phyloP scores from a whole-genome alignment of 495 filamentous ascomycete genomes.

The Geoglossum glabrum region DNA sequence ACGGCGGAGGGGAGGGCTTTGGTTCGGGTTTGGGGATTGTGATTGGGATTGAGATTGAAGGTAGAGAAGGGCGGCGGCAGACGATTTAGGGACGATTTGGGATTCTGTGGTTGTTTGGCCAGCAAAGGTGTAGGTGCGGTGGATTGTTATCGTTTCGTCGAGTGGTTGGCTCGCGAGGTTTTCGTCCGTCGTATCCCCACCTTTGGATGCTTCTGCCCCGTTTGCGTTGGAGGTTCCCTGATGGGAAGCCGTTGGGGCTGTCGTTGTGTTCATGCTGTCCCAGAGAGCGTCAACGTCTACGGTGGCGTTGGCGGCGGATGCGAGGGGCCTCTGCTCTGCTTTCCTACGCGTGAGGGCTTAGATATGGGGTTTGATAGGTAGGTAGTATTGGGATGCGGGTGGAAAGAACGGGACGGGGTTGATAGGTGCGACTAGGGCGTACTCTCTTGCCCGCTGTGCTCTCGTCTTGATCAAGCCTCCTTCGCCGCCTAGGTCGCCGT shows the following conservation, averaged over 20 bases:
- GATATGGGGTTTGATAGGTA: not conserved
- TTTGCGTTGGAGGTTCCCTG: not conserved
- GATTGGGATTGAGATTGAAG: conserved; percentile 35
- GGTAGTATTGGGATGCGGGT: not conserved
- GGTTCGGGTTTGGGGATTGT: no score
- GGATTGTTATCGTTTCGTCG: conserved; percentile 54
- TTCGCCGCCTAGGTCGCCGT: conserved; percentile 19
- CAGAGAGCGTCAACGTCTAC: conserved; percentile 82
- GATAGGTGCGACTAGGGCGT: conserved; percentile 3
- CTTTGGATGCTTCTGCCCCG: not conserved
- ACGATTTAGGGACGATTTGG: conserved; percentile 56
- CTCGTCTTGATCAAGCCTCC: conserved; percentile 74
- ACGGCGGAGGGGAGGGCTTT: conserved; percentile 29
- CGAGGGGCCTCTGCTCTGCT: conserved; percentile 40
- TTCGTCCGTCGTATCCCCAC: not conserved
- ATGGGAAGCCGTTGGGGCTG: not conserved
- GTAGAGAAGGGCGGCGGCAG: conserved; percentile 64
- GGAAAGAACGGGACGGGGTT: not conserved
- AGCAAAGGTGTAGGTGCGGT: conserved; percentile 76
- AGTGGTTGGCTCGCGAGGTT: not conserved
- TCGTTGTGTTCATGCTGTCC: conserved; percentile 46
- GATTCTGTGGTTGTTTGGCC: conserved; percentile 69
- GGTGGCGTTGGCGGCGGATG: conserved; percentile 47
- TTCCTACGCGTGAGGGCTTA: conserved; percentile 24
- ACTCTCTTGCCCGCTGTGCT: conserved; percentile 20